phyloP scores from a whole-genome alignment of 73 alveolate species.

The Tetrahymena thermophila region DNA sequence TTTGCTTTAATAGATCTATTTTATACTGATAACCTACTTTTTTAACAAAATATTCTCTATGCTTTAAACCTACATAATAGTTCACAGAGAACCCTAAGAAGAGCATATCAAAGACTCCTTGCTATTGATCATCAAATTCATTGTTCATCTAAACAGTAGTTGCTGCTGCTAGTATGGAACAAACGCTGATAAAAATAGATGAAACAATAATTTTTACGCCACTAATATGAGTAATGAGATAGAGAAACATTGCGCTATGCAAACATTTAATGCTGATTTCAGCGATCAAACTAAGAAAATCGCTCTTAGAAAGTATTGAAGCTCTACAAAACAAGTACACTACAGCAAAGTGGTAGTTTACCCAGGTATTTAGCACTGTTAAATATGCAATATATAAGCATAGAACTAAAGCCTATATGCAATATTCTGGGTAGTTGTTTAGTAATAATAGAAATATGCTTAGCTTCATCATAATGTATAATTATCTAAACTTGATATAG shows the following conservation, averaged over 20 bases:
- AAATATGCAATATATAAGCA: not conserved
- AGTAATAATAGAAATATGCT: not conserved
- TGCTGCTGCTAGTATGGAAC: not conserved
- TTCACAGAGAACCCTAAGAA: not conserved
- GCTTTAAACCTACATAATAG: not conserved
- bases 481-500: not conserved
- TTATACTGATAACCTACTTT: not conserved
- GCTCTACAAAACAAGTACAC: not conserved
- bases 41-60: not conserved
- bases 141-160: not conserved
- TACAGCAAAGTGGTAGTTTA: not conserved
- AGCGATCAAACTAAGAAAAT: not conserved
- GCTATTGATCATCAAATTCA: not conserved
- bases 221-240: not conserved
- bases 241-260: not conserved
- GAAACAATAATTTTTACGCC: not conserved
- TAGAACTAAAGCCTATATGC: not conserved
- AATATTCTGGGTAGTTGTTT: not conserved
- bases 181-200: not conserved
- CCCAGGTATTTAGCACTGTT: not conserved
- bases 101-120: not conserved
- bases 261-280: not conserved
- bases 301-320: not conserved
- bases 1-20: not conserved
- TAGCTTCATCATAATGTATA: not conserved